phyloP scores from a whole-genome alignment of 2,329 filamentous ascomycete genomes.

The Talaromyces verruculosus region DNA sequence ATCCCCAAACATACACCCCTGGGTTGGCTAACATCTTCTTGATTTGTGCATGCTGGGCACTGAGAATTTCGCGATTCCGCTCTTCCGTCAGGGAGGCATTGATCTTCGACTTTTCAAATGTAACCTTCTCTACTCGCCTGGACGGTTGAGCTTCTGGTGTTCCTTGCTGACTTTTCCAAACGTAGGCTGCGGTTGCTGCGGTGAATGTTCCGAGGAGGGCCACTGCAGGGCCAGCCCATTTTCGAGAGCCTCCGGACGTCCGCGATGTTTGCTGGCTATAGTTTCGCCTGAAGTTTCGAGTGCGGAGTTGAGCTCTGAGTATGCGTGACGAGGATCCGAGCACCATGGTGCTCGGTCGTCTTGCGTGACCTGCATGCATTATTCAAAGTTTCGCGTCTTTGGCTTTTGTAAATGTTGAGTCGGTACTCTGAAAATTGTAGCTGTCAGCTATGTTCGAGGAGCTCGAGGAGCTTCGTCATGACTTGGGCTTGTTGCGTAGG shows the following conservation, averaged over 20 bases:
- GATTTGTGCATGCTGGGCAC: conserved; percentile 83
- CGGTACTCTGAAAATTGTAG: not conserved
- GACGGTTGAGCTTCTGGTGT: conserved; percentile 25
- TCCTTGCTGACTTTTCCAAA: conserved; percentile 28
- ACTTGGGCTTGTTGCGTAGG: conserved; percentile 27
- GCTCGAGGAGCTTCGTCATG: not conserved
- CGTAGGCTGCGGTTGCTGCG: conserved; percentile 34
- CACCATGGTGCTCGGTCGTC: conserved; percentile 28
- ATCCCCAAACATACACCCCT: conserved; percentile 92
- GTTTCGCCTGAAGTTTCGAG: conserved; percentile 32
- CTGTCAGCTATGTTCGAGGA: not conserved
- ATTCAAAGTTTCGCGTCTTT: not conserved
- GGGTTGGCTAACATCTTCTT: conserved; percentile 78
- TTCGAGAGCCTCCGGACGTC: conserved; percentile 23
- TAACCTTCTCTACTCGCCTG: conserved; percentile 44
- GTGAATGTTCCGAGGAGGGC: conserved; percentile 35
- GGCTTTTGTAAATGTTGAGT: not conserved
- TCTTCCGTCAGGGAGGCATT: conserved; percentile 60
- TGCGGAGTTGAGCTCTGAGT: conserved; percentile 24
- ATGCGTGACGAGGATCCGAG: conserved; percentile 28
- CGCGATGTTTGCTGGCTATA: conserved; percentile 30
- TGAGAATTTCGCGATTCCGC: conserved; percentile 72
- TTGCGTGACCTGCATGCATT: conserved; percentile 33
- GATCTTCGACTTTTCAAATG: conserved; percentile 67
- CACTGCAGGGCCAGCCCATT: conserved; percentile 35